phyloP scores from a whole-genome alignment of 345 rosid genomes.

The Erucastrum elatum region DNA sequence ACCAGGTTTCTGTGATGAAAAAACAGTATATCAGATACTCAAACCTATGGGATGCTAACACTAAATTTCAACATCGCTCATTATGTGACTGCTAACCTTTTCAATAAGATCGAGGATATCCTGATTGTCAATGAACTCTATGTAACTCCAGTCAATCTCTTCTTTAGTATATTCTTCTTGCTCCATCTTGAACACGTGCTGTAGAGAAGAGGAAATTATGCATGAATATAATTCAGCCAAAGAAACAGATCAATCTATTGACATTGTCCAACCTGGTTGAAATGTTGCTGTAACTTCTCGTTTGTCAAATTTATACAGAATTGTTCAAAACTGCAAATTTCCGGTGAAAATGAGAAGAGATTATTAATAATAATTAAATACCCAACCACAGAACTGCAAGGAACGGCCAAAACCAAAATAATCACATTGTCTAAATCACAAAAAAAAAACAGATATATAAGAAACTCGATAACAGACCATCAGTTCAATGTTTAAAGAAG shows the following conservation, averaged over 20 bases:
- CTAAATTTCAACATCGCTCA: conserved; percentile 7
- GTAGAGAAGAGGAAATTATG: conserved; percentile 32
- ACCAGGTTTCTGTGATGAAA: conserved; percentile 88
- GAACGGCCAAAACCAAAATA: conserved; percentile 21
- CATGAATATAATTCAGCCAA: conserved; percentile 20
- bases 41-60: conserved; percentile 15
- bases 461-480: conserved; percentile 16
- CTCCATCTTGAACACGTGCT: conserved; percentile 99
- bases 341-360: conserved; percentile 11
- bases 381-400: conserved; percentile 21
- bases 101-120: conserved; percentile 96
- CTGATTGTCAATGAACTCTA: conserved; percentile 93
- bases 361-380: conserved; percentile 15
- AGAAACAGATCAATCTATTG: conserved; percentile 16
- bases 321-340: conserved; percentile 83
- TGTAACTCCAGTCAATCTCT: conserved; percentile 98
- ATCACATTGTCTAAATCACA: conserved; percentile 20
- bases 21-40: conserved; percentile 35
- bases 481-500: conserved; percentile 23
- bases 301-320: conserved; percentile 98
- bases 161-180: conserved; percentile 98
- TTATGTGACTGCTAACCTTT: conserved; percentile 56
- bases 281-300: conserved; percentile 98
- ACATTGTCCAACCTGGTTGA: conserved; percentile 77
- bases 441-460: neutral